Percentiles rank a stretch among this genome's conserved stretches.
Conservation (phyloP, 192 early-diverging fungal species). For the Rhizophagus clarus region DNA sequence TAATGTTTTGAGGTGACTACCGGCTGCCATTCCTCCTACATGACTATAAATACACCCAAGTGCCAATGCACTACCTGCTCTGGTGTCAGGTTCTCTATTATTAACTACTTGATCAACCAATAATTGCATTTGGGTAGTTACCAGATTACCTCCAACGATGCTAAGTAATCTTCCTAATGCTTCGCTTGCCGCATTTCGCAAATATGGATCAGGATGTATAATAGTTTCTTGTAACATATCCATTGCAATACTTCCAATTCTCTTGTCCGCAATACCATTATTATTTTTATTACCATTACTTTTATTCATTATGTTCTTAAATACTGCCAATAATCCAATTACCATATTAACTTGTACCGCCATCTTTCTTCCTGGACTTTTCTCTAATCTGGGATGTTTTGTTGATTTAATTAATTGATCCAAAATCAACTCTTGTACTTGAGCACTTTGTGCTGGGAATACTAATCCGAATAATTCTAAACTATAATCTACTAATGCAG, state of each 20-base stretch:
- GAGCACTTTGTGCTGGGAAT: constrained; percentile 67
- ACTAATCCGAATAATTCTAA: constrained; percentile 78
- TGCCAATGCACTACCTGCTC: constrained; percentile 89
- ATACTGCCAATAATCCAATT: constrained; percentile 66
- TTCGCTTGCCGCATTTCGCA: constrained; percentile 79
- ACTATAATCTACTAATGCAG: constrained; percentile 74
- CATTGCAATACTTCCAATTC: constrained; percentile 40
- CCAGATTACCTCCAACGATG: constrained; percentile 63
- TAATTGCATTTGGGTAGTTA: constrained; percentile 72
- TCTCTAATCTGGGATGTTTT: constrained; percentile 63
- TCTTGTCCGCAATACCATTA: constrained; percentile 45
- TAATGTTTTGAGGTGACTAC: constrained; percentile 79
- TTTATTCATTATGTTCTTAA: constrained; percentile 62
- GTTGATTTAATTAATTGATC: constrained; percentile 72
- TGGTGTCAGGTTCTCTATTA: constrained; percentile 89
- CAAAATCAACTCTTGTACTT: constrained; percentile 74
- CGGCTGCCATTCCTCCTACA: constrained; percentile 87
- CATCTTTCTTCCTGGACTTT: constrained; percentile 71
- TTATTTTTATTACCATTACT: constrained; percentile 30
- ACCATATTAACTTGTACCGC: constrained; percentile 82
- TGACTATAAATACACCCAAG: constrained; percentile 87
- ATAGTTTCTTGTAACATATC: constrained; percentile 57
- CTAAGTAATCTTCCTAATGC: constrained; percentile 80
- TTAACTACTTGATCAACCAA: constrained; percentile 88
- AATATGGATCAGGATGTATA: constrained; percentile 64